These are phyloP conservation scores for Geranomyces variabilis DNA, from an alignment of 192 early-diverging fungal genomes.

Conservation along the genomic window DNA sequence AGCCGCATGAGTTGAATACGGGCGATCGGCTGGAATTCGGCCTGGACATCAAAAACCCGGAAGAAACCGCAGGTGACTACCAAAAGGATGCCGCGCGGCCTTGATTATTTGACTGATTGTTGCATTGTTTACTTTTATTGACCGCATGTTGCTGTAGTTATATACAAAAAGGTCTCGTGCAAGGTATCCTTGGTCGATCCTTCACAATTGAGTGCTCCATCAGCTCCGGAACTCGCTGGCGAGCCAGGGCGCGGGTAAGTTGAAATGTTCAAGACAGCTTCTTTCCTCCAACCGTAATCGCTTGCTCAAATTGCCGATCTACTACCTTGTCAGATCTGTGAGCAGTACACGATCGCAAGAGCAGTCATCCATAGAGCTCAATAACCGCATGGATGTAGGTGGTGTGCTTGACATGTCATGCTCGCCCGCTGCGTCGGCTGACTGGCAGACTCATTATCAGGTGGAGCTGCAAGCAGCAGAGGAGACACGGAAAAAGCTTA, in stretches of 20 bases:
- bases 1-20: slow-evolving; percentile 58
- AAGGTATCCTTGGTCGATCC: slow-evolving; percentile 36
- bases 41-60: slow-evolving; percentile 77
- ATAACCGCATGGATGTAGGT: background rate
- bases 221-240: slow-evolving; percentile 16
- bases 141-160: slow-evolving; percentile 24
- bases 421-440: no score
- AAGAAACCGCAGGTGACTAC: slow-evolving; percentile 56
- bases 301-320: background rate
- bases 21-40: slow-evolving; percentile 77
- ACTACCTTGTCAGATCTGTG: background rate
- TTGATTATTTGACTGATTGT: no score
- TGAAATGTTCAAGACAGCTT: no score
- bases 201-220: slow-evolving; percentile 3
- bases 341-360: background rate
- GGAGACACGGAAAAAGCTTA: slow-evolving; percentile 9
- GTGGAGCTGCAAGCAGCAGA: slow-evolving; percentile 11
- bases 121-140: background rate
- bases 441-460: background rate
- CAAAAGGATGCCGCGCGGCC: no score
- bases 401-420: background rate
- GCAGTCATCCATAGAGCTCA: background rate
- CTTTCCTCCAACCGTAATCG: background rate
- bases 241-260: slow-evolving; percentile 9
- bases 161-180: slow-evolving; percentile 53